Evolutionary conservation across 345 rosid species (phyloP).

Genomic region (Rhizophora mangle): DNA sequence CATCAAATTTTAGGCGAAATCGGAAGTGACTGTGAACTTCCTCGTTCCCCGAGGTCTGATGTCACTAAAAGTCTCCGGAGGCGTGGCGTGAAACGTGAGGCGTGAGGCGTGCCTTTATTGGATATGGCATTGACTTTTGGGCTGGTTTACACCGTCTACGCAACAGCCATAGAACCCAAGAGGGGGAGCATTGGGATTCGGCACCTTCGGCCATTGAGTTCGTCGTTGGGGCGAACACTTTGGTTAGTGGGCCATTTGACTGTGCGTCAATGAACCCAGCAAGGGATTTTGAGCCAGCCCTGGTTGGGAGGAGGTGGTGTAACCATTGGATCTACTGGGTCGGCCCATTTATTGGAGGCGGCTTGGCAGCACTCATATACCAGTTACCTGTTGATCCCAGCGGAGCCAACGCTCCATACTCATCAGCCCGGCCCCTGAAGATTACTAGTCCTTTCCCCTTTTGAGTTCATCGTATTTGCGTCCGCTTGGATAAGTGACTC

Average conservation of each 20-base stretch:
- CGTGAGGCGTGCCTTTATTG: not conserved
- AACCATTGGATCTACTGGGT: conserved; percentile 59
- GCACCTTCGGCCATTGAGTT: conserved; percentile 48
- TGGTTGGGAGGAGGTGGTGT: conserved; percentile 50
- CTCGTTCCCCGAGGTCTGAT: no score
- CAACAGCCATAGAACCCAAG: conserved; percentile 43
- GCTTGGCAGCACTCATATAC: conserved; percentile 43
- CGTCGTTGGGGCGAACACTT: conserved; percentile 37
- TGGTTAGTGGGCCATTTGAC: conserved; percentile 48
- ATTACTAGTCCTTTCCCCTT: conserved; percentile 36
- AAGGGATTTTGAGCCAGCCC: conserved; percentile 44
- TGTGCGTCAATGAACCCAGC: conserved; percentile 55
- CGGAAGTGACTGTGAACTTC: no score
- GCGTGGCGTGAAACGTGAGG: no score
- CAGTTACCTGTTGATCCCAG: conserved; percentile 52
- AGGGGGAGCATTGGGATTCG: conserved; percentile 45
- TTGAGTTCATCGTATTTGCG: not conserved
- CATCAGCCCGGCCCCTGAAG: conserved; percentile 87
- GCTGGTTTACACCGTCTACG: conserved; percentile 40
- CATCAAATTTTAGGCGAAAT: no score
- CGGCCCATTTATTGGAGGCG: conserved; percentile 47
- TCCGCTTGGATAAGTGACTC: no score
- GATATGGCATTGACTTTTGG: conserved; percentile 46
- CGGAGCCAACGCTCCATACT: conserved; percentile 40
- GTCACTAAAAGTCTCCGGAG: no score